Evolutionary conservation across 176 grass and related monocot species (phyloP), one percentile per base, ranked within the genome.

Genomic region (Triticum timopheevii): DNA sequence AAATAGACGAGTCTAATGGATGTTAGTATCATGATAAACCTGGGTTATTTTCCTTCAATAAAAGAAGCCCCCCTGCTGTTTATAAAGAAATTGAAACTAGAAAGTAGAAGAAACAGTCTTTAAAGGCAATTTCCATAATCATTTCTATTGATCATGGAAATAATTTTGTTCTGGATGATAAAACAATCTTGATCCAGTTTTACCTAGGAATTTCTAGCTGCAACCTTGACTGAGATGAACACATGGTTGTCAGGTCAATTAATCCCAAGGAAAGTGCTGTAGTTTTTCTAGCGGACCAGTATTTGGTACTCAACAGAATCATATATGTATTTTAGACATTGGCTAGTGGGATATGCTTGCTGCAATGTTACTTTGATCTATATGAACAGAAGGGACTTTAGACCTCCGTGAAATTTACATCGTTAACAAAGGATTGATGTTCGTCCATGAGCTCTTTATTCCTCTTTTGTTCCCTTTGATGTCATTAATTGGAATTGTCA

Each of bases 81-180:
- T 20, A 19, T 17, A 25, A 67, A 61, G 67, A 50, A 80, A 62
- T 45, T 63, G 56, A 71, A 76, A 73, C 22, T 61, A 71, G 23
- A 72, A 72, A 34, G 25, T 76, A 31, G 73, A 52, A 45, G 56
- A 63, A 84, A n/a, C 68, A 50, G 36, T 38, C 87, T 13, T 74
- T 84, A 19, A 62, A 88, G 49, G 76, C 75, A 69, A 76, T 69
- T 67, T 31, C 23, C n/a, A 20, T 13, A 47, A 69, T 81, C 40
- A 40, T 84, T 76, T 84, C 5, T 76, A 36, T 50, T 79, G 36
- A n/a, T 49, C 22, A 27, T 69, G n/a, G 9, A 80, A 76, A 63
- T 80, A 77, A 12, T 77, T 30, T 76, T 85, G 22, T 77, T 87
- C 40, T 20, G 8, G 24, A 34, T 9, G 61, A 61, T 24, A 44